Conservation (phyloP, 1,284 basidiomycete species). For the Albatrellus sp. region DNA sequence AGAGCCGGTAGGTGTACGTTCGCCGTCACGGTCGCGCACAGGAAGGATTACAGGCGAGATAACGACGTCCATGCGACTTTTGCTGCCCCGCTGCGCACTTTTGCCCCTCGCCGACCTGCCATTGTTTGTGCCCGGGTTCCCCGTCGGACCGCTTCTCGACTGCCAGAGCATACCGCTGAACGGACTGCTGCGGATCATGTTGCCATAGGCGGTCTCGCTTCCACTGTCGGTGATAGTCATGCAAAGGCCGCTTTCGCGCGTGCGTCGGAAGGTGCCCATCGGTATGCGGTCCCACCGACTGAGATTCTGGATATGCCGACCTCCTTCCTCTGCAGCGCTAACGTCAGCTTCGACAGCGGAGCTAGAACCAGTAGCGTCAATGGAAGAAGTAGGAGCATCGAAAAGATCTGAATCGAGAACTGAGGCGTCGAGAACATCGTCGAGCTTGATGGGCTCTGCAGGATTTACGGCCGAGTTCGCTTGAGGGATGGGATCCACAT, state of each 20-base stretch:
- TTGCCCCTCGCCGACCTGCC: conserved; percentile 4
- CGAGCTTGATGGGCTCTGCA: conserved; percentile 52
- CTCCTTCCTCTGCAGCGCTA: conserved; percentile 10
- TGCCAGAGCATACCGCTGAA: conserved; percentile 47
- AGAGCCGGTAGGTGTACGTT: background rate
- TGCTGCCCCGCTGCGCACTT: conserved; percentile 5
- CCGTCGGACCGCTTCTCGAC: conserved; percentile 18
- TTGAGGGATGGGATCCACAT: conserved; percentile 6
- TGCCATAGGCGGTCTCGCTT: conserved; percentile 12
- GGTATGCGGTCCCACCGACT: conserved; percentile 66
- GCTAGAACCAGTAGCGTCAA: background rate
- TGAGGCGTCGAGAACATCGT: conserved; percentile 69
- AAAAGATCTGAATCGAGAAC: conserved; percentile 47
- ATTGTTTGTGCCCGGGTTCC: conserved; percentile 9
- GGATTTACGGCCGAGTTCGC: conserved; percentile 21
- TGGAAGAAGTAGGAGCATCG: conserved; percentile 17
- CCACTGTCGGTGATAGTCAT: conserved; percentile 20
- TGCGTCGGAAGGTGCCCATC: conserved; percentile 60
- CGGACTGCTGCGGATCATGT: conserved; percentile 22
- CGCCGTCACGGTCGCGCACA: conserved; percentile 27
- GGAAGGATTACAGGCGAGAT: conserved; percentile 45
- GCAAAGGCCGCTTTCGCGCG: conserved; percentile 30
- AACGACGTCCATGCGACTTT: conserved; percentile 14
- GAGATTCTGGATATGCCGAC: conserved; percentile 23
- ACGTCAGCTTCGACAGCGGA: conserved; percentile 1